Percentiles rank a stretch among this genome's conserved stretches.
Evolutionary conservation across 306 rosid genomes (phyloP).

Genomic region (Begonia masoniana): DNA sequence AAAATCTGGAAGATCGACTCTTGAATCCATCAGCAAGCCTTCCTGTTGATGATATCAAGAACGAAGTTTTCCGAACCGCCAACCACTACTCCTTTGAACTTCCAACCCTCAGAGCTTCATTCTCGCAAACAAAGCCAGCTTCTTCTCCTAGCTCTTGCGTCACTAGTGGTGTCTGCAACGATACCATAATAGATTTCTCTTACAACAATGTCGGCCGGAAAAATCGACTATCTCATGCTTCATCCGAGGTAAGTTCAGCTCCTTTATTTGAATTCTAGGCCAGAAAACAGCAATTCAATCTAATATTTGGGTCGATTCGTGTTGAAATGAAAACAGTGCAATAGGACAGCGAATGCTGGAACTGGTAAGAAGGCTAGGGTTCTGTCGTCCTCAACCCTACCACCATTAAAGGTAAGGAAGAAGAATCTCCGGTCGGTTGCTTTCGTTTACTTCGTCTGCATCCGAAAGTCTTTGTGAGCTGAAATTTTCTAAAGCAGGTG

Average conservation of each 20-base stretch:
- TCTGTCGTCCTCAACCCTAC: constrained; percentile 58
- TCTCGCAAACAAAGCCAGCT: constrained; percentile 41
- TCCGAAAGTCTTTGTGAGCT: not conserved
- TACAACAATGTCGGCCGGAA: constrained; percentile 25
- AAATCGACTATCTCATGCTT: constrained; percentile 28
- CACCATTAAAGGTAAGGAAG: constrained; percentile 64
- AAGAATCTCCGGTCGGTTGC: not conserved
- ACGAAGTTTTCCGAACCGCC: constrained; percentile 12
- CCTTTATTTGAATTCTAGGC: no score
- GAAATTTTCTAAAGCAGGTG: constrained; percentile 30
- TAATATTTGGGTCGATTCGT: not conserved
- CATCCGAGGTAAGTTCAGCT: constrained; percentile 33
- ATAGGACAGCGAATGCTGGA: constrained; percentile 59
- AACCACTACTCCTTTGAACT: constrained; percentile 12
- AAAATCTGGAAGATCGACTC: constrained; percentile 57
- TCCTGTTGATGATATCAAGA: constrained; percentile 39
- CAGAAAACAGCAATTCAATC: no score
- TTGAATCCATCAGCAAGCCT: constrained; percentile 21
- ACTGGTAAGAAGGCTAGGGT: constrained; percentile 87
- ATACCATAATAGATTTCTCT: constrained; percentile 50
- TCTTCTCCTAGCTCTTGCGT: constrained; percentile 47
- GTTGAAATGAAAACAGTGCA: constrained; percentile 31
- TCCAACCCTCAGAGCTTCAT: constrained; percentile 8
- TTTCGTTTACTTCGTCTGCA: not conserved
- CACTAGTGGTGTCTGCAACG: constrained; percentile 23